These are phyloP conservation scores for Scolecobasidium constrictum DNA, from an alignment of 2,329 filamentous ascomycete species.

Conservation along the genomic window DNA sequence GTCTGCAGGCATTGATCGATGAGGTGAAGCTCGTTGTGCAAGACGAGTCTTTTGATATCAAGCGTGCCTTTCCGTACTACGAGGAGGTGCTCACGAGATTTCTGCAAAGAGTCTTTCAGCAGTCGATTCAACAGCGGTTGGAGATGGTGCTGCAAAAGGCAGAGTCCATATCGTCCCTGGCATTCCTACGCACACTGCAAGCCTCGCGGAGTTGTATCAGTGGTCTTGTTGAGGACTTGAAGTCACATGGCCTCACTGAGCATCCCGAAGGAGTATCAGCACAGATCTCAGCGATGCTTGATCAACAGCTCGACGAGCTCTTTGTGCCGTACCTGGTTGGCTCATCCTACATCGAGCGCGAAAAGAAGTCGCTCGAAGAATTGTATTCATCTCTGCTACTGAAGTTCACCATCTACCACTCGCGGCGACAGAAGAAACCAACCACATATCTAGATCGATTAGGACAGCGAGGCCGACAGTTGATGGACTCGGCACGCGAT, in stretches of 20 bases:
- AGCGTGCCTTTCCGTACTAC: constrained; percentile 89
- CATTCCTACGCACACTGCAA: constrained; percentile 83
- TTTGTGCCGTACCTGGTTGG: constrained; percentile 57
- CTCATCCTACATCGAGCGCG: constrained; percentile 34
- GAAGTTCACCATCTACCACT: constrained; percentile 95
- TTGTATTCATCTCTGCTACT: constrained; percentile 45
- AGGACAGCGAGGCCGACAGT: constrained; percentile 78
- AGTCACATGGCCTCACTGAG: constrained; percentile 87
- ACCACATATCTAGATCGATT: constrained; percentile 89
- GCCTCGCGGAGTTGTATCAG: constrained; percentile 85
- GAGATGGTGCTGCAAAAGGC: constrained; percentile 96
- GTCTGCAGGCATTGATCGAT: constrained; percentile 81
- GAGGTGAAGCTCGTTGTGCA: constrained; percentile 94
- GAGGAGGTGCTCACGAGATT: constrained; percentile 91
- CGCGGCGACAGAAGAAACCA: constrained; percentile 68
- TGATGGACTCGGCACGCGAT: constrained; percentile 79
- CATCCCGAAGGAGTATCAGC: constrained; percentile 85
- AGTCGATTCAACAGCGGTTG: constrained; percentile 90
- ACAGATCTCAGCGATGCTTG: constrained; percentile 61
- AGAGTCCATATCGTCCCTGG: constrained; percentile 78
- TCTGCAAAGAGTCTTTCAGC: constrained; percentile 90
- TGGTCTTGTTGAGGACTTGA: constrained; percentile 80
- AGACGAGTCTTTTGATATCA: constrained; percentile 94
- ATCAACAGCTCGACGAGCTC: constrained; percentile 57
- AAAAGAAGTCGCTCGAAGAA: constrained; percentile 12